Base-by-base conservation (phyloP, 1,139 yeast species). In the Chernovozyma aurita region DNA sequence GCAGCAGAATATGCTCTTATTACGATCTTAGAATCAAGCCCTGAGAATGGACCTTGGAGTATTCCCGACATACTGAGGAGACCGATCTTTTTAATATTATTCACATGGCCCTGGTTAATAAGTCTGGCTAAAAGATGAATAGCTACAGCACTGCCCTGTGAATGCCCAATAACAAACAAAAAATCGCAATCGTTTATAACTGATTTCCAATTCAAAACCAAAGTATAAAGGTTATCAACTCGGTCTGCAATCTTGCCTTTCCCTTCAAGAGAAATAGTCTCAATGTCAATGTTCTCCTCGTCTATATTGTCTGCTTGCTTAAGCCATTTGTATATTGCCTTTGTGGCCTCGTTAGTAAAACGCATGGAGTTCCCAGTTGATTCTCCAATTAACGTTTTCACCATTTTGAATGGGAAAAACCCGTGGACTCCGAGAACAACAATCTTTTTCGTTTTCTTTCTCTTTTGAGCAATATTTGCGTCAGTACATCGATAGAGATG, bases 391-490 rank as follows among this genome's bases (percentile, higher is more conserved):
- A 71, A 50, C 40, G 68, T 49, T 45, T 63, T 59, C 12, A 72
- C 77, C 52, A 76, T 57, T 42, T 75, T 76, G 21, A 66, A 64
- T 1, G 82, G 81, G 26, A 73, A 58, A 48, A 73, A 76, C 12
- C 75, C 73, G 52, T 76, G 82, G 4, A 74, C 60, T 2, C 74
- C 70, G 24, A 76, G 57, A 1, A 75, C 57, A 2, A 73, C 64
- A 3, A 65, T 70, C 32, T 55, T 63, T 35, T 64, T 65, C 14
- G 53, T 45, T 8, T 38, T 37, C 4, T 38, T 36, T 33, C 55
- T 56, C 28, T 49, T 47, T 14, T 37, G 33, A 3, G 35, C 34
- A 4, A 57, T 49, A 18, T 48, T 46, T 1, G 38, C 28, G 1
- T 36, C 33, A 0, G 50, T 39, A 3, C 48, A 36, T 21, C 52